Evolutionary conservation across 306 rosid species (phyloP), one percentile per base, ranked within the genome.

Genomic region (Vigna trinervia): DNA sequence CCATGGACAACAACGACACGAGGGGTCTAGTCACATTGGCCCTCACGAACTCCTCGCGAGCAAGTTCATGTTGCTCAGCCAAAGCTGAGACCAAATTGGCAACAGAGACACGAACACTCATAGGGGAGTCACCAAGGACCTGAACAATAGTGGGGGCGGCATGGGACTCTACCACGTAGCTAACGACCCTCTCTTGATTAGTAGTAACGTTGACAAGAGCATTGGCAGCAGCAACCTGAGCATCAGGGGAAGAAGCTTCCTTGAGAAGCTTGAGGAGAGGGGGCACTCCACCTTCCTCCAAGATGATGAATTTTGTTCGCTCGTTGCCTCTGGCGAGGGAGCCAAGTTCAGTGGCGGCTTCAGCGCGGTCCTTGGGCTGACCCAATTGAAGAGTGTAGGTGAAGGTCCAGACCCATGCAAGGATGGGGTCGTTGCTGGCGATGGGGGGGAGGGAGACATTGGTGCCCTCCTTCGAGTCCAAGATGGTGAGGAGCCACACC

Each of bases 381-480:
- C 98, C 97, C 90, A 92, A 82, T 57, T 92, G 98, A 14, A 92
- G 82, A 1, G 93, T 80, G 26, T 92, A 86, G 23, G 79, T 86
- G 68, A 26, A 71, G 34, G 92, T 83, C 98, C 98, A 92, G 1
- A 94, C 96, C 94, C 96, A 92, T 0, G 97, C 90, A 5, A 94
- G 83, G 7, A 89, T 94, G 0, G 97, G 97, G 78, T 92, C 94
- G 63, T 86, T 90, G 70, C 91, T 89, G 5, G 93, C 94, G 14
- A 94, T 94, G 2, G 94, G 96, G 0, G 97, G 94, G 2, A 94
- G 85, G 0, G 94, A 82, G 6, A 94, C 71, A 43, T 83, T 69
- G 6, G 84, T 64, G 0, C 87, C 97, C 8, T 88, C 97, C 10
- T 88, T 91, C 3, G 90, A 86, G 57, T 92, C 92, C 32, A 89